These are phyloP conservation scores for Knufia petricola DNA, from an alignment of 2,329 filamentous ascomycete genomes.

Conservation along the genomic window DNA sequence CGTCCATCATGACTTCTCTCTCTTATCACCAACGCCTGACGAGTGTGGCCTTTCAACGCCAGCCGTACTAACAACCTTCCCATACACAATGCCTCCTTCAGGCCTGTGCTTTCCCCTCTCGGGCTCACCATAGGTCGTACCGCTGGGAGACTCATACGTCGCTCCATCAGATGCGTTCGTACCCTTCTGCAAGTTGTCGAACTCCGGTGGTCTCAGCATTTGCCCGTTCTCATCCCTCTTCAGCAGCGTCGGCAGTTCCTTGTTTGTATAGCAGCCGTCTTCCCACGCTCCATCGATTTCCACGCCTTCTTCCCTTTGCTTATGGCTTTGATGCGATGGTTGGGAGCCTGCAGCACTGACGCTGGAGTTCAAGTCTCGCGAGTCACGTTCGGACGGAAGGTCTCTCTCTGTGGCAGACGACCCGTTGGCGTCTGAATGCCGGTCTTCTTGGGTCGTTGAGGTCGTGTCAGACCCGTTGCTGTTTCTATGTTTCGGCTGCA, in stretches of 20 bases:
- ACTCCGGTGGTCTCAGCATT: background rate
- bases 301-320: background rate
- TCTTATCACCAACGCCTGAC: background rate
- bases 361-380: background rate
- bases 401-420: background rate
- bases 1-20: background rate
- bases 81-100: constrained; percentile 6
- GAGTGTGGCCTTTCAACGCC: background rate
- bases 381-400: background rate
- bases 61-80: background rate
- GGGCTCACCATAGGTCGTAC: constrained; percentile 2
- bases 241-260: constrained; percentile 3
- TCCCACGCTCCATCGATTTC: background rate
- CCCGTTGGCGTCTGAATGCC: background rate
- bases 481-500: constrained; percentile 7
- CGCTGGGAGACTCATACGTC: background rate
- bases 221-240: constrained; percentile 5
- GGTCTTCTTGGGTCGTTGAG: background rate
- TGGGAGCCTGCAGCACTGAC: background rate
- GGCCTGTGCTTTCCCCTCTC: constrained; percentile 7
- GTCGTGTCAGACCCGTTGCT: background rate
- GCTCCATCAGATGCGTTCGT: too few relatives aligned
- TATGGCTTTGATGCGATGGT: background rate
- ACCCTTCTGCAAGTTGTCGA: background rate
- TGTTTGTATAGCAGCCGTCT: background rate